Percentiles rank a stretch among this genome's conserved stretches.
Evolutionary conservation across 1,284 basidiomycete species (phyloP).

Genomic region (Pisolithus thermaeus): DNA sequence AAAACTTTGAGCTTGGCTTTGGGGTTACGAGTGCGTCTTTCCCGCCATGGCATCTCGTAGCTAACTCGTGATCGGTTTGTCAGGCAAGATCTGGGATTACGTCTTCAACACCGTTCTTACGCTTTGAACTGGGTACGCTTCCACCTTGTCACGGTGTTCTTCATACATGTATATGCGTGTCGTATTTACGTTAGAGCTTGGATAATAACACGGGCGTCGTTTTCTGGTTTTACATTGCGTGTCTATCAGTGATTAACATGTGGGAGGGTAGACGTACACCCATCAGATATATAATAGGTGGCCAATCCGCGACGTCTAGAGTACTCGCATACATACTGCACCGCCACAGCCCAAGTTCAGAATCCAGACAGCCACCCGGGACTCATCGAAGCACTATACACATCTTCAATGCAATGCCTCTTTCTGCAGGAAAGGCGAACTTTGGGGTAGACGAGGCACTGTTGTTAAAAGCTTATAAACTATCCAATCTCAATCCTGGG

Average conservation of each 20-base stretch:
- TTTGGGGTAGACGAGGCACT: conserved; percentile 68
- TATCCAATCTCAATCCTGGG: conserved; percentile 65
- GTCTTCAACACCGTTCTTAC: conserved; percentile 83
- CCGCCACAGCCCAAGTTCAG: too few species aligned
- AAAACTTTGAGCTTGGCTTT: conserved; percentile 98
- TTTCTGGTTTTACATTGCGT: too few species aligned
- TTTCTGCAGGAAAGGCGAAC: conserved; percentile 47
- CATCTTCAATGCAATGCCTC: conserved; percentile 10
- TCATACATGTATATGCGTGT: background rate
- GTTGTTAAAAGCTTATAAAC: conserved; percentile 68
- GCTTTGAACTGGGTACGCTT: conserved; percentile 32
- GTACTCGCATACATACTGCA: too few species aligned
- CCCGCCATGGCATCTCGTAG: background rate
- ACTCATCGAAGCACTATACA: background rate
- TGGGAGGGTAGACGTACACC: too few species aligned
- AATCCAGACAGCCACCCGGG: too few species aligned
- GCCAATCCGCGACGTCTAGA: too few species aligned
- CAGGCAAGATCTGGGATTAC: conserved; percentile 91
- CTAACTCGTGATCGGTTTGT: conserved; percentile 8
- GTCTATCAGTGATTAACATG: too few species aligned
- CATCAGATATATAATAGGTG: too few species aligned
- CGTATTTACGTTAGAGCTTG: background rate
- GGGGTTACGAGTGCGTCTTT: conserved; percentile 78
- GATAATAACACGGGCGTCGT: background rate
- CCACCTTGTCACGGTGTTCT: background rate